Percentiles rank a stretch among this genome's conserved stretches.
Conservation (phyloP, 345 rosid species). For the Carallia brachiata region DNA sequence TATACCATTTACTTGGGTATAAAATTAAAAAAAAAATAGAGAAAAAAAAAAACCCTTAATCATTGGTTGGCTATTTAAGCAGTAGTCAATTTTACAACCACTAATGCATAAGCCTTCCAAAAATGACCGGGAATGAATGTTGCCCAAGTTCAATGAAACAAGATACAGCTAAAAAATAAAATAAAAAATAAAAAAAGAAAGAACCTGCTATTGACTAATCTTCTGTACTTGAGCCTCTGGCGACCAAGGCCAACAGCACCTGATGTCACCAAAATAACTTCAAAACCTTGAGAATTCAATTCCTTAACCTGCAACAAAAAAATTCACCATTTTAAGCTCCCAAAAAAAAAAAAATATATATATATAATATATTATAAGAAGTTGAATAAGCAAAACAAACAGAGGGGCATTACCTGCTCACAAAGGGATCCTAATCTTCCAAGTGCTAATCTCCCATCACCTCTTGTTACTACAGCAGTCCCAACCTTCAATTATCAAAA, state of each 20-base stretch:
- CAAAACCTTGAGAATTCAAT: conserved; percentile 72
- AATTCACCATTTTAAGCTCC: not conserved
- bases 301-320: conserved; percentile 67
- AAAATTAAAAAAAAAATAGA: no score
- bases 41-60: no score
- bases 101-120: no score
- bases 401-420: conserved; percentile 61
- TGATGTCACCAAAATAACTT: conserved; percentile 86
- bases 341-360: not conserved
- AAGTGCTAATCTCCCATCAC: conserved; percentile 89
- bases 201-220: conserved; percentile 90
- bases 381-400: not conserved
- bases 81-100: no score
- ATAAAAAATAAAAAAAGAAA: conserved; percentile 4
- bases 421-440: conserved; percentile 92
- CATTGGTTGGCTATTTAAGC: no score
- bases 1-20: no score
- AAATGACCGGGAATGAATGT: not conserved
- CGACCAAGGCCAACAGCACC: conserved; percentile 99
- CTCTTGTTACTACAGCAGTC: conserved; percentile 94
- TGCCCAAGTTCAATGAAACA: not conserved
- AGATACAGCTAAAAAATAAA: not conserved
- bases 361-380: not conserved
- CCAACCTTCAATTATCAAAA: conserved; percentile 64
- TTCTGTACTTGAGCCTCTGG: conserved; percentile 89